phyloP scores from a whole-genome alignment of 148 eudicot genomes.

The Amaranthus palmeri region DNA sequence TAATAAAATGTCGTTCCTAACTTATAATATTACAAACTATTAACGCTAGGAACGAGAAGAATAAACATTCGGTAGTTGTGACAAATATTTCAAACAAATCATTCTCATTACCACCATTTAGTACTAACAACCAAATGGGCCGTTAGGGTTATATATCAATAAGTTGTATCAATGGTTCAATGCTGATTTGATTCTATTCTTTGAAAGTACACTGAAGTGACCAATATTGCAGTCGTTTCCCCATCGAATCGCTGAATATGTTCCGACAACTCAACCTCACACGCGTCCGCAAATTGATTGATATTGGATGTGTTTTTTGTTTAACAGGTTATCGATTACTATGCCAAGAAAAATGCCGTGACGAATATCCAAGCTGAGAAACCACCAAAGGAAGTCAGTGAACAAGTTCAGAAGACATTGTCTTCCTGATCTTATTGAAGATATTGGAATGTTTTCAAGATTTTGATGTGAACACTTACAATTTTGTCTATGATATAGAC shows the following conservation, averaged over 20 bases:
- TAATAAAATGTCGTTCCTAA: too few species aligned
- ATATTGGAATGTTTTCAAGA: slow-evolving; percentile 13
- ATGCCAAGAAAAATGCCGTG: slow-evolving; percentile 53
- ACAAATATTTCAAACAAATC: too few species aligned
- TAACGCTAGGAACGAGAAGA: too few species aligned
- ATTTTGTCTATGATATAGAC: not conserved
- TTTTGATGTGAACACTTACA: slow-evolving; percentile 16
- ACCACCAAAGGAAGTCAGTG: slow-evolving; percentile 37
- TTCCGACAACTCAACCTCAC: not conserved
- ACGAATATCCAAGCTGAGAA: slow-evolving; percentile 78
- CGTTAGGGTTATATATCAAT: not conserved
- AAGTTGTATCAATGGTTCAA: not conserved
- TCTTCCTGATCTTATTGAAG: slow-evolving; percentile 25
- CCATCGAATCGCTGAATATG: not conserved
- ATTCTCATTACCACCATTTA: too few species aligned
- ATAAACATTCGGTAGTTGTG: too few species aligned
- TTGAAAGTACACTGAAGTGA: too few species aligned
- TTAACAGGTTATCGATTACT: slow-evolving; percentile 58
- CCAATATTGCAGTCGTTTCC: not conserved
- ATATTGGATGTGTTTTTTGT: not conserved
- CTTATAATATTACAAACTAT: too few species aligned
- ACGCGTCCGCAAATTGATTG: not conserved
- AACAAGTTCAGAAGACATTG: slow-evolving; percentile 42
- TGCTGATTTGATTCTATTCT: too few species aligned
- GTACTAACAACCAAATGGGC: too few species aligned